phyloP scores from a whole-genome alignment of 2,329 filamentous ascomycete species.

The Didymella pinodella region DNA sequence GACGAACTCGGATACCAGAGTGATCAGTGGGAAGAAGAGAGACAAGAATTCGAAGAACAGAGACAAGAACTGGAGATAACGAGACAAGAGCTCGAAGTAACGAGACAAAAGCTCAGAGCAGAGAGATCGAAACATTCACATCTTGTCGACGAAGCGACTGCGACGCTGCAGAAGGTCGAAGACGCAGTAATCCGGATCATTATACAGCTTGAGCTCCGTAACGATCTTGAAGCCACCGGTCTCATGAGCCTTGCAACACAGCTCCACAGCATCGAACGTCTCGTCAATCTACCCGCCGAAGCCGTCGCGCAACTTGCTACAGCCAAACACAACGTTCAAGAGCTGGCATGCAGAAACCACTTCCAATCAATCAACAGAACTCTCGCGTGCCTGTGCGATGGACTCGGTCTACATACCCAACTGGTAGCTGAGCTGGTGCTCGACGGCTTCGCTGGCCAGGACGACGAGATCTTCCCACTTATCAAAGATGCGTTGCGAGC shows the following conservation, averaged over 20 bases:
- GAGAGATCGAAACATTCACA: background rate
- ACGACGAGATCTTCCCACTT: background rate
- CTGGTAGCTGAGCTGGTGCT: background rate
- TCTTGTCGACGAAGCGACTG: background rate
- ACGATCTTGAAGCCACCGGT: background rate
- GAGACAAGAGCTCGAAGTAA: too few relatives aligned
- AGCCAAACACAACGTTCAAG: background rate
- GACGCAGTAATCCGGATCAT: background rate
- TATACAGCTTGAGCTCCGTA: background rate
- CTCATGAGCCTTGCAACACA: background rate
- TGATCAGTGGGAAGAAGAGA: background rate
- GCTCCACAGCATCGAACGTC: background rate
- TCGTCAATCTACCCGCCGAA: background rate
- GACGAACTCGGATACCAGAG: background rate
- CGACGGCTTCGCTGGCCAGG: background rate
- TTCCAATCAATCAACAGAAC: background rate
- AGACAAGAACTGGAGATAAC: too few relatives aligned
- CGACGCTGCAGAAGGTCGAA: background rate
- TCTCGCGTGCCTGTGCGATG: background rate
- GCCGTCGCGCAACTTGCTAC: background rate
- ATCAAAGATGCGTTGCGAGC: background rate
- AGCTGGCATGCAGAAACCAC: background rate
- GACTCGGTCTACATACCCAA: background rate
- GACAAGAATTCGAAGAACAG: too few relatives aligned
- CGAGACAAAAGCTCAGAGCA: background rate